Percentiles rank a stretch among this genome's conserved stretches.
Evolutionary conservation across 176 grass and related monocot species (phyloP).

Genomic region (Tillandsia fasciculata): DNA sequence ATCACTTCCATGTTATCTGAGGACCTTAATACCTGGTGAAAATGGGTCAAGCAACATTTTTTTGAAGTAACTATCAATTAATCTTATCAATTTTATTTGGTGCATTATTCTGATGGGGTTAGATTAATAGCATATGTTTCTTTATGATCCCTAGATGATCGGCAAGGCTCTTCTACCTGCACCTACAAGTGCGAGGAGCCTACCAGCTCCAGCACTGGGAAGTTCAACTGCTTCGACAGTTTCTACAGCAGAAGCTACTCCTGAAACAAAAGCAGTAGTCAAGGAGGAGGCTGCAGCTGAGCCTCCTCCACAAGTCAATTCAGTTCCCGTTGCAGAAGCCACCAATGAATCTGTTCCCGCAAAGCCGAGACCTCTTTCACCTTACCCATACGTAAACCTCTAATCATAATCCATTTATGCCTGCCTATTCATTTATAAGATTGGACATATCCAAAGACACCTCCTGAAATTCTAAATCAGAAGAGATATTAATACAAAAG

Average conservation of each 20-base stretch:
- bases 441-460: background rate
- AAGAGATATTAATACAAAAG: background rate
- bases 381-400: slow-evolving; percentile 63
- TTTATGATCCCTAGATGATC: slow-evolving; percentile 50
- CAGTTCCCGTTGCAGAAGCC: slow-evolving; percentile 24
- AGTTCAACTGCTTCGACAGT: slow-evolving; percentile 12
- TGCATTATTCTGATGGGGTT: background rate
- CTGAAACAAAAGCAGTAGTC: slow-evolving; percentile 22
- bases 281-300: slow-evolving; percentile 28
- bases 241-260: slow-evolving; percentile 22
- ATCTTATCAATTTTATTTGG: background rate
- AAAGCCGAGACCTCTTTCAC: slow-evolving; percentile 42
- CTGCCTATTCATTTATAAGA: background rate
- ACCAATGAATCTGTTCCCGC: slow-evolving; percentile 28
- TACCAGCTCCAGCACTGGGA: slow-evolving; percentile 30
- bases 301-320: slow-evolving; percentile 21
- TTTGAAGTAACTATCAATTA: background rate
- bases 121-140: background rate
- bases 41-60: no score
- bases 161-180: slow-evolving; percentile 70
- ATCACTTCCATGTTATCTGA: no score
- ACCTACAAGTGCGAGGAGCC: slow-evolving; percentile 38
- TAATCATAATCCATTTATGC: background rate
- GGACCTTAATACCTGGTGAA: no score
- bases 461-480: background rate